These are phyloP conservation scores for Angomonas deanei DNA, from an alignment of 208 protist genomes.

Conservation along the genomic window DNA sequence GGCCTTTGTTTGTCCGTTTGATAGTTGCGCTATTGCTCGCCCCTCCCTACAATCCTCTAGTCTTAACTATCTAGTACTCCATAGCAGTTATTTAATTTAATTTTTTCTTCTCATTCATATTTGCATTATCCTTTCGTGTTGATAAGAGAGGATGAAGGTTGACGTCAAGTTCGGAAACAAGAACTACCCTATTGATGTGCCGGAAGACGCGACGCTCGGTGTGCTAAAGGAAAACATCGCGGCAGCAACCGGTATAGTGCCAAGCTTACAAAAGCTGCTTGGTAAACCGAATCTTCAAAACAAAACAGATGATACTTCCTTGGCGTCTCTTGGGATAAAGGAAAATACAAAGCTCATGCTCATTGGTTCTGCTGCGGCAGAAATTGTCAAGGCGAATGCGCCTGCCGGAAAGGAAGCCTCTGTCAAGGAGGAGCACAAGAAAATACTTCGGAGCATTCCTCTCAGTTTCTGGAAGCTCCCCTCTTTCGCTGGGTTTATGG, in stretches of 20 bases:
- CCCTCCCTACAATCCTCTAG: too few species aligned
- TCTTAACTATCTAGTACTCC: too few species aligned
- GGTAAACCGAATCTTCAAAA: slow-evolving; percentile 42
- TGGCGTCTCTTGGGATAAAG: slow-evolving; percentile 28
- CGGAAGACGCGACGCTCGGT: slow-evolving; percentile 31
- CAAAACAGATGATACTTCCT: slow-evolving; percentile 25
- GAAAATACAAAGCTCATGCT: slow-evolving; percentile 60
- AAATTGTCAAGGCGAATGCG: slow-evolving; percentile 31
- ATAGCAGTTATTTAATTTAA: too few species aligned
- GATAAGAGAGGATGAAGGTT: slow-evolving; percentile 23
- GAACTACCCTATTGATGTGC: slow-evolving; percentile 32
- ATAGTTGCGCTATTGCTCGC: too few species aligned
- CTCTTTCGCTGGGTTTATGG: slow-evolving; percentile 48
- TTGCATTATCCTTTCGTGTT: slow-evolving; percentile 8
- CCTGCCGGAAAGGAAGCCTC: slow-evolving; percentile 18
- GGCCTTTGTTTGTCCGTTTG: background rate
- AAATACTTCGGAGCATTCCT: slow-evolving; percentile 22
- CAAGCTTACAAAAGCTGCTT: slow-evolving; percentile 45
- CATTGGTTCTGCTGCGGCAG: slow-evolving; percentile 32
- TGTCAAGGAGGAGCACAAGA: slow-evolving; percentile 17
- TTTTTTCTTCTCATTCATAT: background rate
- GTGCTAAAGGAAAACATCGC: slow-evolving; percentile 28
- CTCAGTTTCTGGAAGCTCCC: slow-evolving; percentile 45
- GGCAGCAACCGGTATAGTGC: slow-evolving; percentile 30
- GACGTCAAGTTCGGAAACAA: slow-evolving; percentile 47